Evolutionary conservation across 345 rosid genomes (phyloP).

Genomic region (Brassica carinata): DNA sequence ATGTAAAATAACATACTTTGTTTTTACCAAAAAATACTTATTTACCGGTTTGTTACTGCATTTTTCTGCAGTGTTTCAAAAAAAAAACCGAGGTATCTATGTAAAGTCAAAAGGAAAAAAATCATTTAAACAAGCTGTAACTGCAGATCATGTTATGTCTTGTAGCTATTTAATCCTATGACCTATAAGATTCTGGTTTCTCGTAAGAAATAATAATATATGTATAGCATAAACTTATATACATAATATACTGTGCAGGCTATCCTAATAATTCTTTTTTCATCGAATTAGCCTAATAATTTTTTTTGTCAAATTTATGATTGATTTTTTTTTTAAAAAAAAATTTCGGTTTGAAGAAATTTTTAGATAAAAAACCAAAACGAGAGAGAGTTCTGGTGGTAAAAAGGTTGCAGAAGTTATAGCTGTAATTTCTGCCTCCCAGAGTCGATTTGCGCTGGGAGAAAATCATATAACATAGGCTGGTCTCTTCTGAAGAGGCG

Average conservation of each 20-base stretch:
- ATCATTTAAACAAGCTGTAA: slow-evolving; percentile 25
- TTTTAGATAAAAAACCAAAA: neutral
- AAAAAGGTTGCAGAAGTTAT: too few species aligned
- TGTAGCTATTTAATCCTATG: slow-evolving; percentile 36
- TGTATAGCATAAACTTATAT: neutral
- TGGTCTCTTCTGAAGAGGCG: too few species aligned
- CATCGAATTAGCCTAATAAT: neutral
- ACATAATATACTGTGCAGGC: neutral
- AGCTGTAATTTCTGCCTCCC: too few species aligned
- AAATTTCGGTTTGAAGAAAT: neutral
- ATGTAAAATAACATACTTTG: too few species aligned
- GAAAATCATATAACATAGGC: too few species aligned
- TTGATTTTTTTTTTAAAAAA: neutral
- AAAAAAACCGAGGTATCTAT: slow-evolving; percentile 27
- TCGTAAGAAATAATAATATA: neutral
- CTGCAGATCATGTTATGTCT: slow-evolving; percentile 39
- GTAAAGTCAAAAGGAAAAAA: slow-evolving; percentile 35
- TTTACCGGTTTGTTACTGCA: too few species aligned
- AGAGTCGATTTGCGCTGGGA: too few species aligned
- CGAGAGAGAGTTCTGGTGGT: too few species aligned
- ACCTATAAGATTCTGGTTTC: slow-evolving; percentile 32
- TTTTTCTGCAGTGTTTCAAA: neutral
- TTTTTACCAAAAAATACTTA: too few species aligned
- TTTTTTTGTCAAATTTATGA: neutral
- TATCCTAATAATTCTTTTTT: neutral